Evolutionary conservation across 345 rosid species (phyloP).

Genomic region (Syzygium jambos): DNA sequence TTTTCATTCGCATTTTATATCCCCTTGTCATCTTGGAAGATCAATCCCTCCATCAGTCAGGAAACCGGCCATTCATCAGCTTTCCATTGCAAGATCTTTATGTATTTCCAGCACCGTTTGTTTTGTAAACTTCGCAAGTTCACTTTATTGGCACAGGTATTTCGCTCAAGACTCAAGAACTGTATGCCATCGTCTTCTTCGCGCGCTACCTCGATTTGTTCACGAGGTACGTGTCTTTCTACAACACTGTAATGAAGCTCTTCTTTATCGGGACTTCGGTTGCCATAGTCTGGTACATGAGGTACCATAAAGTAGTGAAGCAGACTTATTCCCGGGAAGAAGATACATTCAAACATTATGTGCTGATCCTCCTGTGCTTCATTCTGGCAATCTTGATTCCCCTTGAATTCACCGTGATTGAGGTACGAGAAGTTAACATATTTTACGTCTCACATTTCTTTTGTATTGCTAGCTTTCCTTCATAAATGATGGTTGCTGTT

Average conservation of each 20-base stretch:
- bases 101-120: neutral
- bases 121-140: neutral
- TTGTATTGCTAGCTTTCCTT: neutral
- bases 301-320: conserved; percentile 33
- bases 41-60: neutral
- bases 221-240: conserved; percentile 18
- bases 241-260: conserved; percentile 35
- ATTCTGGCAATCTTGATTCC: conserved; percentile 22
- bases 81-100: neutral
- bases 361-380: conserved; percentile 13
- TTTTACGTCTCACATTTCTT: neutral
- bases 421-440: conserved; percentile 4
- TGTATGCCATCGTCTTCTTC: conserved; percentile 32
- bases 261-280: conserved; percentile 30
- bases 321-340: conserved; percentile 23
- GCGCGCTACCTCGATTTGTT: conserved; percentile 34
- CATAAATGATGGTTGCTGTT: neutral
- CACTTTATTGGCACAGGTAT: conserved; percentile 16
- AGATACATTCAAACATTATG: conserved; percentile 25
- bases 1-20: neutral
- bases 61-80: neutral
- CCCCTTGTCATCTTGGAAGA: neutral
- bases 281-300: conserved; percentile 40
- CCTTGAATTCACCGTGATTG: conserved; percentile 1
- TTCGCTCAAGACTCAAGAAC: conserved; percentile 38